Percentiles rank a stretch among this genome's conserved stretches.
Conservation (phyloP, 805 yeast species). For the Metschnikowia koreensis region DNA sequence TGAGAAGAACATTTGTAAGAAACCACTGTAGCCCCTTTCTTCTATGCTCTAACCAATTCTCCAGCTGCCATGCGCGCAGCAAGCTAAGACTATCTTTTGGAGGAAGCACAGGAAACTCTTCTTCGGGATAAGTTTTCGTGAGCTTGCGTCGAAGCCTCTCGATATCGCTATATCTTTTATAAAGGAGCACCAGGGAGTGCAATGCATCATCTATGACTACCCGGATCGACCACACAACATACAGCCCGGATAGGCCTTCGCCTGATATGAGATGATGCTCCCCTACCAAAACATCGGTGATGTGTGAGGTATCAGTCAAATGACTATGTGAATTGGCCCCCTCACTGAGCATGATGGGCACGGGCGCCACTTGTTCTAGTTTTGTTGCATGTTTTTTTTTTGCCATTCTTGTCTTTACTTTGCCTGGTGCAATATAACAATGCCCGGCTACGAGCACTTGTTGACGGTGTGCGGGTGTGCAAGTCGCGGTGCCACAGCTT, state of each 20-base stretch:
- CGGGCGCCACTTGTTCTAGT: slow-evolving; percentile 28
- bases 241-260: slow-evolving; percentile 32
- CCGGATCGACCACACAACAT: slow-evolving; percentile 40
- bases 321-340: slow-evolving; percentile 19
- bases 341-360: slow-evolving; percentile 37
- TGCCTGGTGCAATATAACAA: background rate
- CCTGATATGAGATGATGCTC: slow-evolving; percentile 40
- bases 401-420: slow-evolving; percentile 1
- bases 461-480: slow-evolving; percentile 3
- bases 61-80: slow-evolving; percentile 37
- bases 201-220: slow-evolving; percentile 36
- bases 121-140: slow-evolving; percentile 34
- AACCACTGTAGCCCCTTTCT: slow-evolving; percentile 61
- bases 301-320: slow-evolving; percentile 26
- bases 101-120: slow-evolving; percentile 50
- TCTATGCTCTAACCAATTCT: slow-evolving; percentile 51
- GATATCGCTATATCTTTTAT: slow-evolving; percentile 67
- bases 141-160: slow-evolving; percentile 45
- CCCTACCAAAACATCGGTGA: slow-evolving; percentile 43
- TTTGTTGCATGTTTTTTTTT: slow-evolving; percentile 20
- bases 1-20: slow-evolving; percentile 51
- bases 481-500: background rate
- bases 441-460: background rate
- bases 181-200: slow-evolving; percentile 43
- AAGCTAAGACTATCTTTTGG: slow-evolving; percentile 46